phyloP scores from a whole-genome alignment of 177 flowering plant species.

The Vitis hybrid region DNA sequence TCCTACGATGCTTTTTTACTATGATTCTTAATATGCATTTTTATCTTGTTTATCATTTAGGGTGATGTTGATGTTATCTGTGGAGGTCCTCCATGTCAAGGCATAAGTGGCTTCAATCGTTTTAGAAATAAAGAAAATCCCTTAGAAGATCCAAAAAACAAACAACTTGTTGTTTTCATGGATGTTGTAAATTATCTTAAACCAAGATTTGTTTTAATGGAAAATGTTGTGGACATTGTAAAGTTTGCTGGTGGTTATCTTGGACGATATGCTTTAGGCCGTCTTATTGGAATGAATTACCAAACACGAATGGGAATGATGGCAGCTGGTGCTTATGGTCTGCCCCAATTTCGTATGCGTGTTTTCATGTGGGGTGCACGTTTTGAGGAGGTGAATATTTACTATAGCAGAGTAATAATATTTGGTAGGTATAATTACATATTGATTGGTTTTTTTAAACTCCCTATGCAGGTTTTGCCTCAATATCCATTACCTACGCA shows the following conservation, averaged over 20 bases:
- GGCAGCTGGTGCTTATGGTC: constrained; percentile 82
- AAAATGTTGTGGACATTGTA: constrained; percentile 78
- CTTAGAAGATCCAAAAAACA: constrained; percentile 57
- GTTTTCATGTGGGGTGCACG: constrained; percentile 83
- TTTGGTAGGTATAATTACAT: not conserved
- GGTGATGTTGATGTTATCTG: constrained; percentile 79
- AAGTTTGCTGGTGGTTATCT: constrained; percentile 59
- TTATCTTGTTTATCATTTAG: constrained; percentile 23
- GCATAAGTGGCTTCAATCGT: constrained; percentile 78
- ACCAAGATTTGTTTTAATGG: constrained; percentile 79
- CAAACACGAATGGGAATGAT: constrained; percentile 74
- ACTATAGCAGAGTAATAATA: not conserved
- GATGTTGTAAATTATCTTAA: constrained; percentile 57
- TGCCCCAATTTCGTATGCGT: constrained; percentile 79
- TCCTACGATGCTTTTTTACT: no score
- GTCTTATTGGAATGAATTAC: constrained; percentile 58
- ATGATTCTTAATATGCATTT: not conserved
- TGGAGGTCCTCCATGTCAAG: constrained; percentile 95
- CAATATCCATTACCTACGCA: constrained; percentile 79
- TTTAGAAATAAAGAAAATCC: constrained; percentile 55
- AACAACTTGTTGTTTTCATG: constrained; percentile 70
- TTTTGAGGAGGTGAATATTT: constrained; percentile 39
- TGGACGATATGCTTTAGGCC: constrained; percentile 64
- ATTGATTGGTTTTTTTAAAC: not conserved
- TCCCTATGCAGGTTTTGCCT: constrained; percentile 55